These are phyloP conservation scores for Heliamphora exappendiculata DNA, from an alignment of 148 eudicot genomes.

Conservation along the genomic window DNA sequence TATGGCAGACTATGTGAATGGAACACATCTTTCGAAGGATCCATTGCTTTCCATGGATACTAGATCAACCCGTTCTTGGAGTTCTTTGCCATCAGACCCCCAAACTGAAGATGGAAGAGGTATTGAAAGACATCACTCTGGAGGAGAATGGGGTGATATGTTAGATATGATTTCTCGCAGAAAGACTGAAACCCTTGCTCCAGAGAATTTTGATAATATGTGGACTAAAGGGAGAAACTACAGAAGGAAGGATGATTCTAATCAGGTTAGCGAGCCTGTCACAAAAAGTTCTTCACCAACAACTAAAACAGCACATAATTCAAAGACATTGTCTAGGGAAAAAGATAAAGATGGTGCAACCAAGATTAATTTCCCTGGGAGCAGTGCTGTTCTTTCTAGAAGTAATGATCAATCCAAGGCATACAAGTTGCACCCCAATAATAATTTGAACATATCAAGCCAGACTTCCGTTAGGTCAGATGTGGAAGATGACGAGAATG, in stretches of 20 bases:
- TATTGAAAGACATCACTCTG: constrained; percentile 51
- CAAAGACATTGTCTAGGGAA: constrained; percentile 27
- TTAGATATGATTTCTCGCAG: constrained; percentile 64
- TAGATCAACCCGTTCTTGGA: constrained; percentile 74
- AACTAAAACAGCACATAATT: constrained; percentile 23
- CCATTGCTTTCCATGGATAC: constrained; percentile 80
- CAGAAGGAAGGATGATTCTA: constrained; percentile 35
- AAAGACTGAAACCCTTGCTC: constrained; percentile 87
- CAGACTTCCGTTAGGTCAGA: constrained; percentile 29
- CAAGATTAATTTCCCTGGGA: constrained; percentile 21
- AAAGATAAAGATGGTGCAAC: constrained; percentile 30
- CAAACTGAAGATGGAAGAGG: constrained; percentile 29
- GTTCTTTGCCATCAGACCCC: constrained; percentile 42
- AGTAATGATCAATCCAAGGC: constrained; percentile 20
- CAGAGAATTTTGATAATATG: constrained; percentile 92
- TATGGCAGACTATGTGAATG: constrained; percentile 29
- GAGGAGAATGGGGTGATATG: constrained; percentile 87
- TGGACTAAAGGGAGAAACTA: constrained; percentile 92
- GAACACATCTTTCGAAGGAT: constrained; percentile 52
- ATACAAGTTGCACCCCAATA: constrained; percentile 17
- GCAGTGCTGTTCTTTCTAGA: constrained; percentile 22
- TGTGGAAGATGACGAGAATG: constrained; percentile 52
- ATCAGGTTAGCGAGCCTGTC: constrained; percentile 22
- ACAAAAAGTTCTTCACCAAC: constrained; percentile 27
- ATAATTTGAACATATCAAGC: constrained; percentile 22